A percentile compares a stretch with the other conserved stretches of the same genome.
Conservation (phyloP, 768 basidiomycete genomes). For the Clathrus columnatus region DNA sequence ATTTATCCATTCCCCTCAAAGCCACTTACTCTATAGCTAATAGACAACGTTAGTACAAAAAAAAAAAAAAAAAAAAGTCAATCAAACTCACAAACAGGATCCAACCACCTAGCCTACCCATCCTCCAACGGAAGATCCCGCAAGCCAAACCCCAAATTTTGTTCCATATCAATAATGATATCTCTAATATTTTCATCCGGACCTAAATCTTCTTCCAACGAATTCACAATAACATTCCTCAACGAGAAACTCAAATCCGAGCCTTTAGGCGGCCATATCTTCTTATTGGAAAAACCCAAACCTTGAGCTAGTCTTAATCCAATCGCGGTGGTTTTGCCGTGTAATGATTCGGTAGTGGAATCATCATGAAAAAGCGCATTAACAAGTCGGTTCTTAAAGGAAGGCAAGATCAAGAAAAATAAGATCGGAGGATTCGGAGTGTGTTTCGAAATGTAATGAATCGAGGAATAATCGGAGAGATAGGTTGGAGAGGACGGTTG, state of each 20-base stretch:
- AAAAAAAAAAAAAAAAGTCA: not conserved
- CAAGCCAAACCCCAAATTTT: conserved; percentile 70
- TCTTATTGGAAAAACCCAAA: conserved; percentile 58
- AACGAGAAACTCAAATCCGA: conserved; percentile 78
- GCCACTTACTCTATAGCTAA: conserved; percentile 41
- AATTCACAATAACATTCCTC: conserved; percentile 78
- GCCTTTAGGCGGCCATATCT: conserved; percentile 82
- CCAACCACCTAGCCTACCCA: conserved; percentile 67
- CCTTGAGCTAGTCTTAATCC: too few species aligned
- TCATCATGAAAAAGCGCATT: conserved; percentile 72
- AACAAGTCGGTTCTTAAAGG: conserved; percentile 64
- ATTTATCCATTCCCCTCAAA: not conserved
- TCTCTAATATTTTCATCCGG: conserved; percentile 8
- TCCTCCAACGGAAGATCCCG: conserved; percentile 58
- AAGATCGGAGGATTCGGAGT: conserved; percentile 66
- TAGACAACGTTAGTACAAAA: not conserved
- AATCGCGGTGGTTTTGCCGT: conserved; percentile 26
- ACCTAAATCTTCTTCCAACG: conserved; percentile 35
- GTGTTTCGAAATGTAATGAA: conserved; percentile 58
- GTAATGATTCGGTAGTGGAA: not conserved
- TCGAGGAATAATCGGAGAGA: conserved; percentile 62
- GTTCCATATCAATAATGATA: conserved; percentile 24
- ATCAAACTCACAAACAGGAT: conserved; percentile 63
- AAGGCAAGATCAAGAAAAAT: conserved; percentile 63
- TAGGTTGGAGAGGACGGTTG: conserved; percentile 54